Conservation (phyloP, 2,329 filamentous ascomycete genomes). For the Venturiaceae sp. region DNA sequence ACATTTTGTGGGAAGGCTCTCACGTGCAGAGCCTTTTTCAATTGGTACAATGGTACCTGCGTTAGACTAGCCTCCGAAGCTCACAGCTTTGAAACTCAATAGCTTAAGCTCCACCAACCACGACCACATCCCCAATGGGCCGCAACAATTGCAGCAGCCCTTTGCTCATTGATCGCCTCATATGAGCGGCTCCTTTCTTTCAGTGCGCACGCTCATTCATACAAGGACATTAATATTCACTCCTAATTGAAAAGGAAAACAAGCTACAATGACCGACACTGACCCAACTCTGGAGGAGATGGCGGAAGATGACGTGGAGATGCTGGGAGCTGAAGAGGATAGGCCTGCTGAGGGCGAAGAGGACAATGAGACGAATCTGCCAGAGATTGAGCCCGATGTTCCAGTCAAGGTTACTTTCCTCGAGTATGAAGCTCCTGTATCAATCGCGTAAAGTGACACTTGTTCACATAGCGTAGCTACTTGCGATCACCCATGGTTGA, state of each 20-base stretch:
- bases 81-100: neutral
- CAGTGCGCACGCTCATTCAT: neutral
- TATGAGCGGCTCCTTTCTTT: neutral
- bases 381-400: conserved; percentile 31
- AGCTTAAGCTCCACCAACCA: neutral
- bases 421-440: conserved; percentile 25
- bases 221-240: neutral
- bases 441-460: neutral
- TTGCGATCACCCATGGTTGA: conserved; percentile 39
- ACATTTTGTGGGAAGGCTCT: too few relatives aligned
- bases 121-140: neutral
- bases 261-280: neutral
- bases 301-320: conserved; percentile 3
- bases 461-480: conserved; percentile 22
- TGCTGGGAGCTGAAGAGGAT: neutral
- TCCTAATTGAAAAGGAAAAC: neutral
- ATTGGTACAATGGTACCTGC: too few relatives aligned
- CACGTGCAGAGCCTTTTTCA: too few relatives aligned
- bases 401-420: conserved; percentile 33
- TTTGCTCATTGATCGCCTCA: neutral
- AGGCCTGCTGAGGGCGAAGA: neutral
- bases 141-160: neutral
- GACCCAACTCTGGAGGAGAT: neutral
- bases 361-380: conserved; percentile 17
- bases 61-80: too few relatives aligned